These are phyloP conservation scores for Mycena chlorophos DNA, from an alignment of 768 basidiomycete genomes.

Conservation along the genomic window DNA sequence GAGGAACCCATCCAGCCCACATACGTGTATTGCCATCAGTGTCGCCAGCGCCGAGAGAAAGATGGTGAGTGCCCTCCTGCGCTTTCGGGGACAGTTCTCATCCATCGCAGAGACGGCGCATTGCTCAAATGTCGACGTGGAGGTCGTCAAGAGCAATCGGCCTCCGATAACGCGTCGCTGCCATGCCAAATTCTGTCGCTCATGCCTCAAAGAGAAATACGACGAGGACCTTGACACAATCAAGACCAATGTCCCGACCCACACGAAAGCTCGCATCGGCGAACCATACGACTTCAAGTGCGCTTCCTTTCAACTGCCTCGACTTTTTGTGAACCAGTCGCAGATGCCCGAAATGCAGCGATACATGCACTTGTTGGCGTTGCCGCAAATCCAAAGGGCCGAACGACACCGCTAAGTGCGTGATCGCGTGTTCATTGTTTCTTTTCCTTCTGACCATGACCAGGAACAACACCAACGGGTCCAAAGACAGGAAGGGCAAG, in stretches of 20 bases:
- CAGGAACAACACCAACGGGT: slow-evolving; percentile 16
- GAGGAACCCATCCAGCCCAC: slow-evolving; percentile 23
- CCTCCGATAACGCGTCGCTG: slow-evolving; percentile 45
- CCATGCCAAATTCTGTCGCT: slow-evolving; percentile 58
- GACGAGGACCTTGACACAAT: slow-evolving; percentile 49
- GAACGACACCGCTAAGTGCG: slow-evolving; percentile 60
- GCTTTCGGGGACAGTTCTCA: neutral
- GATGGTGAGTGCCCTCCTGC: slow-evolving; percentile 38
- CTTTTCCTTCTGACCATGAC: neutral
- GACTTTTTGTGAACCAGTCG: slow-evolving; percentile 6
- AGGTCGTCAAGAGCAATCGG: slow-evolving; percentile 22
- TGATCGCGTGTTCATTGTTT: slow-evolving; percentile 4
- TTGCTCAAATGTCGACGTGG: slow-evolving; percentile 35
- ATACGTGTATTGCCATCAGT: slow-evolving; percentile 70
- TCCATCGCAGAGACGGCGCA: slow-evolving; percentile 31
- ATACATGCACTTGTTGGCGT: slow-evolving; percentile 63
- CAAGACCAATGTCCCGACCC: slow-evolving; percentile 28
- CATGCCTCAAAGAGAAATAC: slow-evolving; percentile 71
- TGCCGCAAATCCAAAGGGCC: slow-evolving; percentile 69
- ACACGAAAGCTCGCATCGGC: slow-evolving; percentile 25
- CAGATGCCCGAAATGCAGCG: slow-evolving; percentile 72
- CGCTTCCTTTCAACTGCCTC: slow-evolving; percentile 5
- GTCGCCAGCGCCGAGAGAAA: slow-evolving; percentile 59
- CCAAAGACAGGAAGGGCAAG: slow-evolving; percentile 2
- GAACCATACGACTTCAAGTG: slow-evolving; percentile 55